phyloP scores from a whole-genome alignment of 495 filamentous ascomycete genomes.

The Penicillium atrosanguineum region DNA sequence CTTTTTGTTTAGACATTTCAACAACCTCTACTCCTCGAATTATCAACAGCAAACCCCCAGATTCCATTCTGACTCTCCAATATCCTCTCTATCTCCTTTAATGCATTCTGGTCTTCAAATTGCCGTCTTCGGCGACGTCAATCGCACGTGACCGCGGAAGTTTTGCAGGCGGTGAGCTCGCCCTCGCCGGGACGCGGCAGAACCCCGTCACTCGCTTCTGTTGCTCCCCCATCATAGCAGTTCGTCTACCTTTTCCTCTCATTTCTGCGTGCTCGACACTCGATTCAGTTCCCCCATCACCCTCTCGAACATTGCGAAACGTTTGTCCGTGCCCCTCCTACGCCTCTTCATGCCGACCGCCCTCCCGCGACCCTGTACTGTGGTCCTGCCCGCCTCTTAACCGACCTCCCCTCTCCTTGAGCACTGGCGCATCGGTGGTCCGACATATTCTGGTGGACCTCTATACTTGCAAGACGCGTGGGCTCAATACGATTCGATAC shows the following conservation, averaged over 20 bases:
- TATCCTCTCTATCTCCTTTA: too few species aligned
- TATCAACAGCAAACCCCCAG: not conserved
- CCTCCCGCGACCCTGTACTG: constrained; percentile 32
- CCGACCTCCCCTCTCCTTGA: constrained; percentile 32
- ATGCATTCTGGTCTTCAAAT: not conserved
- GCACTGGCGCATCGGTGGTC: constrained; percentile 18
- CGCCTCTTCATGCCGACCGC: constrained; percentile 33
- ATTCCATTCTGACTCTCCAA: not conserved
- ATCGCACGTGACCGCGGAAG: constrained; percentile 21
- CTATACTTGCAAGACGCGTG: constrained; percentile 22
- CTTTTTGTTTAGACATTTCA: too few species aligned
- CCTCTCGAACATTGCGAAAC: constrained; percentile 10
- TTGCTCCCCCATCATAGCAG: constrained; percentile 32
- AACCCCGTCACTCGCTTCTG: constrained; percentile 35
- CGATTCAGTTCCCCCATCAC: constrained; percentile 14
- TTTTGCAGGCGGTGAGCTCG: constrained; percentile 36
- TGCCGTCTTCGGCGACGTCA: constrained; percentile 27
- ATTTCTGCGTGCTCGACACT: constrained; percentile 16
- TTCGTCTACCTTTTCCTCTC: constrained; percentile 23
- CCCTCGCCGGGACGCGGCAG: constrained; percentile 28
- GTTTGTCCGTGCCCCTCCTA: constrained; percentile 7
- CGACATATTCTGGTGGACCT: constrained; percentile 11
- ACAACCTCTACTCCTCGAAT: too few species aligned
- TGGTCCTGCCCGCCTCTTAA: constrained; percentile 41
- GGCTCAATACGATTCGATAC: not conserved